Evolutionary conservation across 1,284 basidiomycete genomes (phyloP), one percentile per base, ranked within the genome.

Genomic region (Ceratobasidium sp.): DNA sequence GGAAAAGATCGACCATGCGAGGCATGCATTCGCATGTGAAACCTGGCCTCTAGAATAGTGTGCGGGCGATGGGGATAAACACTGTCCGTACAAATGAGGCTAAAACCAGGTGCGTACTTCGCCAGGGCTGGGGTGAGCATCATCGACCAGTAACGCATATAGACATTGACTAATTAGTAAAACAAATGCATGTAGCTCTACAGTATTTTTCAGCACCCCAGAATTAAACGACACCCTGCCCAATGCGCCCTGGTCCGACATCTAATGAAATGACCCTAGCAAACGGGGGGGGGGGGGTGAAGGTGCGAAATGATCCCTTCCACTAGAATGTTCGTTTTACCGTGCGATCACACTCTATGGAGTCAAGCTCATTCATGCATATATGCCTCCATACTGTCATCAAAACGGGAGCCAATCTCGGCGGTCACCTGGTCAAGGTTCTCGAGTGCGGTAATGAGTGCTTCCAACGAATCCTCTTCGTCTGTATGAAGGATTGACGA

Each of bases 401-500:
- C 50, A 11, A 64, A 53, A 21, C 60, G 49, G 50, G 60, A 44
- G 21, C 60, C 60, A 50, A 64, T 64, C 50, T 64, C 60, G 25
- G 59, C 50, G 50, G 60, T 64, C 60, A 64, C 60, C 50, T 85
- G 81, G 72, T 94, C 90, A 33, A 96, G 83, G 76, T 91, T 85
- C 14, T 81, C 79, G 41, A 96, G 82, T 0, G 91, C 92, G 54
- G 82, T 82, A 56, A 91, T 80, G 44, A 96, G 83, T 2, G 91
- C 90, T 33, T 86, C 83, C 29, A 95, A 79, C 0, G 93, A 91
- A 8, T 91, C 94, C 11, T 88, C 80, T 36, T 85, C 83, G 75
- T 95, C 93, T 94, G 73, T 0, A 33, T 16, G 44, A 42, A 4
- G 25, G 30, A 46, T 14, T 23, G 21, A 16, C 41, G 60, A 70